Percentiles rank a stretch among this genome's conserved stretches.
These are phyloP conservation scores for Trichoderma endophyticum DNA, from an alignment of 2,329 filamentous ascomycete genomes.

Conservation along the genomic window DNA sequence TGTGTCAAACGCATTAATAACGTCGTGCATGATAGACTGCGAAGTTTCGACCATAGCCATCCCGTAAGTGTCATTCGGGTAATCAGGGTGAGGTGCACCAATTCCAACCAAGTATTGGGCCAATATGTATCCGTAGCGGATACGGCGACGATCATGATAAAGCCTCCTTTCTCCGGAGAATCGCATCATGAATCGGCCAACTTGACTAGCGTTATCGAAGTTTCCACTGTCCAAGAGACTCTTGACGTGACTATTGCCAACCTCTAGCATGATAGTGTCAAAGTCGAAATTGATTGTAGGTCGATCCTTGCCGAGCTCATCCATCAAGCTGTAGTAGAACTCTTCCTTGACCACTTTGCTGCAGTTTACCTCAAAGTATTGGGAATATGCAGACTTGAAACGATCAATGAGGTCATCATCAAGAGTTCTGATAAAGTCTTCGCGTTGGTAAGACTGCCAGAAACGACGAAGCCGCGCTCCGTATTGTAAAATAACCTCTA, in stretches of 20 bases:
- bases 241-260: slow-evolving; percentile 32
- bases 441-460: not conserved
- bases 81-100: slow-evolving; percentile 32
- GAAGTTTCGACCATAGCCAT: not conserved
- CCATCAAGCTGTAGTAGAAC: slow-evolving; percentile 41
- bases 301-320: slow-evolving; percentile 35
- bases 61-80: slow-evolving; percentile 20
- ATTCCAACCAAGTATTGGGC: slow-evolving; percentile 44
- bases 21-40: not conserved
- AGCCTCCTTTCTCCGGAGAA: slow-evolving; percentile 32
- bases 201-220: not conserved
- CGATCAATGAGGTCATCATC: not conserved
- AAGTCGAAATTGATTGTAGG: slow-evolving; percentile 37
- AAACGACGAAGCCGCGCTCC: not conserved
- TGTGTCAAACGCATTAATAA: slow-evolving; percentile 41
- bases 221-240: not conserved
- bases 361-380: not conserved
- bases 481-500: not conserved
- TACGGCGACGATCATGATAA: slow-evolving; percentile 38
- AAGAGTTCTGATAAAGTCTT: not conserved
- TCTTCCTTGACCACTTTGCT: slow-evolving; percentile 22
- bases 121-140: slow-evolving; percentile 44
- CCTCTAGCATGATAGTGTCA: slow-evolving; percentile 35
- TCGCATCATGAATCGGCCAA: not conserved
- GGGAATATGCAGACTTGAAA: not conserved